These are phyloP conservation scores for Zoysia pacifica DNA, from an alignment of 176 grass and related monocot genomes.

Conservation along the genomic window DNA sequence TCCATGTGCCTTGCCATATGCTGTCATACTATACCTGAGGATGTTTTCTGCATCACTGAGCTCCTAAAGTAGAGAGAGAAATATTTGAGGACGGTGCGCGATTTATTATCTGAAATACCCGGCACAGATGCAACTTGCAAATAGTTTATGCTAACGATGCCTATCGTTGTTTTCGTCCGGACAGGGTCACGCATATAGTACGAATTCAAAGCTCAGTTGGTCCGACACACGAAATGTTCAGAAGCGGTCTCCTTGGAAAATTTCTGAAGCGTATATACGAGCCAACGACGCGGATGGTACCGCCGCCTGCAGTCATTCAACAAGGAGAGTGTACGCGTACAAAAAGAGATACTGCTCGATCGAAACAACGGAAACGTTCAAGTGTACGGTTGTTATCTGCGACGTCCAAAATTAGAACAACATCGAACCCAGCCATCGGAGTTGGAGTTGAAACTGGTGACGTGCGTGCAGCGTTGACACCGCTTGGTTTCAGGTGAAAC, in stretches of 20 bases:
- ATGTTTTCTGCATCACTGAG: conserved; percentile 27
- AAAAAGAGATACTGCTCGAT: neutral
- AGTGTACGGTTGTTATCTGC: too few species aligned
- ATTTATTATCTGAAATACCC: neutral
- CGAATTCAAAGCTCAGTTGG: conserved; percentile 9
- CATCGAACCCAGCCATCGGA: too few species aligned
- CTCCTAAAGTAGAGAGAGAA: neutral
- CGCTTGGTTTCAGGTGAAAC: too few species aligned
- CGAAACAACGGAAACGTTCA: neutral
- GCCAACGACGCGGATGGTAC: neutral
- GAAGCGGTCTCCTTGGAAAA: conserved; percentile 4
- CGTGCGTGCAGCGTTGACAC: too few species aligned
- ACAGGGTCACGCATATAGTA: neutral
- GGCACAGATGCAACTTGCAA: conserved; percentile 13
- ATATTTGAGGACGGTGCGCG: neutral
- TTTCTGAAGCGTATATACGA: neutral
- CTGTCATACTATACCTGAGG: neutral
- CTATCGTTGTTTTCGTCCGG: neutral
- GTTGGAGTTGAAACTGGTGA: neutral
- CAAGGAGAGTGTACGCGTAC: neutral
- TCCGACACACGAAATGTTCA: neutral
- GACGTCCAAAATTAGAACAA: too few species aligned
- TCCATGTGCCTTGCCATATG: conserved; percentile 16
- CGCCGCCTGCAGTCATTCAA: neutral
- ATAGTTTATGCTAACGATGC: neutral